Conservation (phyloP, 257 asterid species). For the Vinca minor region DNA sequence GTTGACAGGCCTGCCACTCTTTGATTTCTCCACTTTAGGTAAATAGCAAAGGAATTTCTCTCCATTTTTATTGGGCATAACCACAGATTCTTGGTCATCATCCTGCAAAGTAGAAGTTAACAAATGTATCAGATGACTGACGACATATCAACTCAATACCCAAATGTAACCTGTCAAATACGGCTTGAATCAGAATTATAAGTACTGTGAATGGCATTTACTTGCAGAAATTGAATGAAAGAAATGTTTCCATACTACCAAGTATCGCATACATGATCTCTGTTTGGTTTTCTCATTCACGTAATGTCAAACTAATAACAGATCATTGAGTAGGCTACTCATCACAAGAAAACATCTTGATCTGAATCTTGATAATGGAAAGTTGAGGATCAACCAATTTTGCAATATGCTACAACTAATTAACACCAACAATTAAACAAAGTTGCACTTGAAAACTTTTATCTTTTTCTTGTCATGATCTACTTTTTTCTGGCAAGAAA, state of each 20-base stretch:
- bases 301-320: no score
- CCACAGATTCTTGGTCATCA: constrained; percentile 69
- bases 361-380: background rate
- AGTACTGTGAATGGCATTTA: background rate
- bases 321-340: no score
- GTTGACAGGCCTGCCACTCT: constrained; percentile 54
- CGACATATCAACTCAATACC: background rate
- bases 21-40: constrained; percentile 81
- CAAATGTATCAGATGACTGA: background rate
- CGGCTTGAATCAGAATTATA: no score
- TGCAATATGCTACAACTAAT: background rate
- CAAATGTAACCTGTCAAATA: background rate
- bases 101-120: constrained; percentile 42
- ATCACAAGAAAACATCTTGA: no score
- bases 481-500: background rate
- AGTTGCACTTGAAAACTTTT: no score
- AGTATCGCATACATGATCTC: background rate
- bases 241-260: background rate
- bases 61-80: constrained; percentile 69
- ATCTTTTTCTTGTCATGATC: background rate
- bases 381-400: background rate
- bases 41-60: constrained; percentile 78
- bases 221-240: background rate
- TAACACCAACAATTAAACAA: no score
- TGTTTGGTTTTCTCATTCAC: no score